Conservation (phyloP, 2,329 filamentous ascomycete species). For the Cercospora sesami region DNA sequence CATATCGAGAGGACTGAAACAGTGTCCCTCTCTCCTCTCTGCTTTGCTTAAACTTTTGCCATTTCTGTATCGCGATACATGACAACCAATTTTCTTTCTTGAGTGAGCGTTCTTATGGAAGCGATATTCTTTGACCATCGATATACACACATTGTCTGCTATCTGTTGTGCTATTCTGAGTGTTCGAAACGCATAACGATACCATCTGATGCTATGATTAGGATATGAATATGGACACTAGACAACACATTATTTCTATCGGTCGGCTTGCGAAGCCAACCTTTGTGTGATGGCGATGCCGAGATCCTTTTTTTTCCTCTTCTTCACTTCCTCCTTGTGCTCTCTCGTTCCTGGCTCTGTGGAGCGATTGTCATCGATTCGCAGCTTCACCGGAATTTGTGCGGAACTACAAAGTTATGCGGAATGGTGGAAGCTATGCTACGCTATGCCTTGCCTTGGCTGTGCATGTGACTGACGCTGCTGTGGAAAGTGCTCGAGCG, state of each 20-base stretch:
- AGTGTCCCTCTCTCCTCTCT: background rate
- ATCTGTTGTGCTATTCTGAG: background rate
- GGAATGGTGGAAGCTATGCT: too few relatives aligned
- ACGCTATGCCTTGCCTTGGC: too few relatives aligned
- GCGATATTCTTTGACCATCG: background rate
- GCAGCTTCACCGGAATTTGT: too few relatives aligned
- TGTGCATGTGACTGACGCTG: too few relatives aligned
- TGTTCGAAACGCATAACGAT: conserved; percentile 2
- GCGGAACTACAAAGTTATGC: too few relatives aligned
- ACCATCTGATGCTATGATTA: conserved; percentile 6
- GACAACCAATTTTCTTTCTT: background rate
- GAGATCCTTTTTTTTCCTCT: too few relatives aligned
- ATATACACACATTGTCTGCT: background rate
- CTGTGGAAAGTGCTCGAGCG: too few relatives aligned
- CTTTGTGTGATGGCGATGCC: too few relatives aligned
- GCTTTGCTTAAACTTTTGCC: background rate
- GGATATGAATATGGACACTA: background rate
- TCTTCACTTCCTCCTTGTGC: too few relatives aligned
- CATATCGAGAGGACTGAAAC: background rate
- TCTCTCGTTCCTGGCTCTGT: too few relatives aligned
- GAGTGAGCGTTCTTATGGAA: background rate
- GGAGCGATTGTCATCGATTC: too few relatives aligned
- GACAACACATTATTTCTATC: background rate
- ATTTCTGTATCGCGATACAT: conserved; percentile 5
- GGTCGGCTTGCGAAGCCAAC: background rate